Conservation (phyloP, 2,329 filamentous ascomycete species). For the Nigrospora sphaerica region DNA sequence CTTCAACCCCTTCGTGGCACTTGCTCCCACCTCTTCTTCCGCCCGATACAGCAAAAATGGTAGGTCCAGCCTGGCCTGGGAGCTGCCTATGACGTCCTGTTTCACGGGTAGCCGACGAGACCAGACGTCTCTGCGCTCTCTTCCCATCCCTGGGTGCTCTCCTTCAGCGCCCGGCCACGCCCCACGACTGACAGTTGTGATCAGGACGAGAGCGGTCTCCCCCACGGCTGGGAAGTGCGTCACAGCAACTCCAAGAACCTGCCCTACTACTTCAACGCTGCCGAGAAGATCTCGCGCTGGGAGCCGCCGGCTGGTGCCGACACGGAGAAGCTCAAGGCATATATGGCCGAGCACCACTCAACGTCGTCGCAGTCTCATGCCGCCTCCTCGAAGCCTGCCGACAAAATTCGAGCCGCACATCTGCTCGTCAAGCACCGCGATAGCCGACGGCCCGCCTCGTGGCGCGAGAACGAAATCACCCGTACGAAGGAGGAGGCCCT, state of each 20-base stretch:
- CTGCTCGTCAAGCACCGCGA: slow-evolving; percentile 89
- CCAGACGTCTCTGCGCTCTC: background rate
- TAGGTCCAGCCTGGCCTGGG: background rate
- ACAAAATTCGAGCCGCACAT: slow-evolving; percentile 90
- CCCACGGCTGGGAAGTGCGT: slow-evolving; percentile 87
- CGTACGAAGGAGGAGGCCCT: slow-evolving; percentile 82
- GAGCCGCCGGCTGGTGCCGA: slow-evolving; percentile 85
- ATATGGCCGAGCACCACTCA: slow-evolving; percentile 87
- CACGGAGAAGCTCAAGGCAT: slow-evolving; percentile 84
- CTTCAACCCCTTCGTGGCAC: too few species aligned
- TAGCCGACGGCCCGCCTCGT: slow-evolving; percentile 84
- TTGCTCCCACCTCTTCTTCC: too few species aligned
- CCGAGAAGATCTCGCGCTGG: slow-evolving; percentile 86
- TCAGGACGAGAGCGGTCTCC: slow-evolving; percentile 72
- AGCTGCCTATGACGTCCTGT: slow-evolving; percentile 1
- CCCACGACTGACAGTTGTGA: background rate
- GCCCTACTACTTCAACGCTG: slow-evolving; percentile 94
- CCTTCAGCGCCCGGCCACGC: background rate
- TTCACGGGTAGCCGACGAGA: background rate
- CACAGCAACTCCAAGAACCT: slow-evolving; percentile 98
- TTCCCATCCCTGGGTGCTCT: background rate
- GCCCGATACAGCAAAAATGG: background rate
- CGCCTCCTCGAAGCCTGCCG: slow-evolving; percentile 39
- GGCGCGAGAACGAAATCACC: slow-evolving; percentile 85
- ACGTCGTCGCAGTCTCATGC: slow-evolving; percentile 39